Evolutionary conservation across 306 rosid genomes (phyloP).

Genomic region (Ammopiptanthus mongolicus): DNA sequence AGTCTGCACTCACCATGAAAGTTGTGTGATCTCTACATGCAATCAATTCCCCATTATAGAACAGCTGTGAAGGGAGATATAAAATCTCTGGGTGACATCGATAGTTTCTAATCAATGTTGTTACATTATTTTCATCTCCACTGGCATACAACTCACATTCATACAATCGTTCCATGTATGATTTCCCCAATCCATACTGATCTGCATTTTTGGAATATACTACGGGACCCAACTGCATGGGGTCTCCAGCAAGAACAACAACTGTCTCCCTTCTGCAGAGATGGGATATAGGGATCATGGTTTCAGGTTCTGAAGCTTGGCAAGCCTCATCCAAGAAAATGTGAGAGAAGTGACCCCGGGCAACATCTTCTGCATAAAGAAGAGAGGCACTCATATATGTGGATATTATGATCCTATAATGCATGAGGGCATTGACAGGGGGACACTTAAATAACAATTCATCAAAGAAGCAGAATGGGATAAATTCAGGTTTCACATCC

Average conservation of each 20-base stretch:
- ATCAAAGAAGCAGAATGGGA: conserved; percentile 63
- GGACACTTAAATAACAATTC: conserved; percentile 68
- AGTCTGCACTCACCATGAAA: conserved; percentile 30
- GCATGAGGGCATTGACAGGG: conserved; percentile 41
- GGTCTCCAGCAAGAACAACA: conserved; percentile 95
- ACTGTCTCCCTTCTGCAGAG: conserved; percentile 61
- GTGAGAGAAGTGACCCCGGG: conserved; percentile 81
- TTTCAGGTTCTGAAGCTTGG: conserved; percentile 97
- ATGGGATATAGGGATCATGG: conserved; percentile 70
- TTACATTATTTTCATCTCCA: conserved; percentile 63
- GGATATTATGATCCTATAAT: conserved; percentile 64
- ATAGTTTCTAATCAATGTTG: conserved; percentile 64
- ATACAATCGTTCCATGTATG: conserved; percentile 77
- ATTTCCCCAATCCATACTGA: conserved; percentile 51
- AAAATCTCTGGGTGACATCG: conserved; percentile 86
- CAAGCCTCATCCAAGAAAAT: conserved; percentile 96
- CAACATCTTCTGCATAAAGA: conserved; percentile 63
- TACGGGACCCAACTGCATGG: conserved; percentile 92
- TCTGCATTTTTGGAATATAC: conserved; percentile 70
- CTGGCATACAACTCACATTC: conserved; percentile 38
- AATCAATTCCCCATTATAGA: conserved; percentile 64
- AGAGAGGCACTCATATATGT: conserved; percentile 74
- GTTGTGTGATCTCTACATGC: conserved; percentile 63
- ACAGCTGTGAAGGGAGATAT: conserved; percentile 69
- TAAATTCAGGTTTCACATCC: conserved; percentile 58